Evolutionary conservation across 1,284 basidiomycete genomes (phyloP).

Genomic region (Rhodotorula sp.): DNA sequence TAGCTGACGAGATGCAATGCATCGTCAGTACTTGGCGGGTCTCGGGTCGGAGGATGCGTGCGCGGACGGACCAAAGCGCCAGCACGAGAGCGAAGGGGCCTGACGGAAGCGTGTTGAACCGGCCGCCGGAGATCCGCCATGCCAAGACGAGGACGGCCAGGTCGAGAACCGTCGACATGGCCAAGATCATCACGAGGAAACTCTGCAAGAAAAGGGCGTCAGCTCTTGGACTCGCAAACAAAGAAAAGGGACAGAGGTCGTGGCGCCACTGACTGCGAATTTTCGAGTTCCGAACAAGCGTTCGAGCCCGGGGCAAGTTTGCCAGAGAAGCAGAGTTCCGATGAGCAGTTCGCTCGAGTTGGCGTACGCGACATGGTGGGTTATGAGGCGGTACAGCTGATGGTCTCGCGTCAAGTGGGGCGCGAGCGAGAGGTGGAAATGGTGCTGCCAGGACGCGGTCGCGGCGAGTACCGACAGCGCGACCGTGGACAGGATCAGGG

Average conservation of each 20-base stretch:
- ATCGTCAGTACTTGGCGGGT: conserved; percentile 54
- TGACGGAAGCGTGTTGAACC: conserved; percentile 69
- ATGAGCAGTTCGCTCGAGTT: conserved; percentile 83
- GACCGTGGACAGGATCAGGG: conserved; percentile 69
- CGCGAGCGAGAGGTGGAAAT: conserved; percentile 69
- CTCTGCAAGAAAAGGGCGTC: conserved; percentile 57
- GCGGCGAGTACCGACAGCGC: conserved; percentile 69
- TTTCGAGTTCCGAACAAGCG: conserved; percentile 82
- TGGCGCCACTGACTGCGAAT: conserved; percentile 67
- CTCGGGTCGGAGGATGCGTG: conserved; percentile 60
- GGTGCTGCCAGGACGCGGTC: conserved; percentile 60
- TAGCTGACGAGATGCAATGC: conserved; percentile 1
- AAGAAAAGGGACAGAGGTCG: background rate
- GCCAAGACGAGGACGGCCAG: conserved; percentile 64
- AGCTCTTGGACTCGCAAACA: background rate
- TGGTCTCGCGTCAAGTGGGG: conserved; percentile 51
- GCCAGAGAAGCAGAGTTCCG: conserved; percentile 71
- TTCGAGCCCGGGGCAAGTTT: conserved; percentile 71
- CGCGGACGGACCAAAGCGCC: conserved; percentile 73
- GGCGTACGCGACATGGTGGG: conserved; percentile 73
- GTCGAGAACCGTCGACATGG: conserved; percentile 67
- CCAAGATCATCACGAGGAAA: conserved; percentile 64
- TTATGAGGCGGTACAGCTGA: conserved; percentile 76
- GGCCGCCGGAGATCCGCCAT: conserved; percentile 54
- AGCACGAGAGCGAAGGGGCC: conserved; percentile 67